Evolutionary conservation across 2,329 filamentous ascomycete genomes (phyloP).

Genomic region (Cladorrhinum sp.): DNA sequence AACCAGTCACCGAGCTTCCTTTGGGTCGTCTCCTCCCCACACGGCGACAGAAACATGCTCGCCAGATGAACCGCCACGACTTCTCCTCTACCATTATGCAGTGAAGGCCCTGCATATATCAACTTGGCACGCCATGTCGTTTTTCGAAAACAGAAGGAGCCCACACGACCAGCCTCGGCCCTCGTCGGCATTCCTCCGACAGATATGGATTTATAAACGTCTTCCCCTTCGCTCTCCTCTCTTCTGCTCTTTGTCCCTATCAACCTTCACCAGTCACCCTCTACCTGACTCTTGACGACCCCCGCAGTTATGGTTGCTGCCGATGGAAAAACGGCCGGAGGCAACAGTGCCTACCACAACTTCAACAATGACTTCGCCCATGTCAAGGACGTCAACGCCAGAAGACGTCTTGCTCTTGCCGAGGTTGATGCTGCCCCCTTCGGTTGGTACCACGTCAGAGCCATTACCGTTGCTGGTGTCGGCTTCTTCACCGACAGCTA

Average conservation of each 20-base stretch:
- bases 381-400: constrained; percentile 70
- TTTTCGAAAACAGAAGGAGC: not conserved
- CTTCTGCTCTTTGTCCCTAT: constrained; percentile 4
- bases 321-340: constrained; percentile 53
- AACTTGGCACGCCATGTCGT: not conserved
- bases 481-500: constrained; percentile 82
- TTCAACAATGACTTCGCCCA: constrained; percentile 55
- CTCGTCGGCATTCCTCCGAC: not conserved
- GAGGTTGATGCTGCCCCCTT: constrained; percentile 81
- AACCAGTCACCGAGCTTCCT: not conserved
- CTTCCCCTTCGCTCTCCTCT: not conserved
- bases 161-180: not conserved
- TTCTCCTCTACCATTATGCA: not conserved
- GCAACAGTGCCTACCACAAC: constrained; percentile 71
- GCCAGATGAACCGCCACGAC: not conserved
- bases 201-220: not conserved
- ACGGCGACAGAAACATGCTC: not conserved
- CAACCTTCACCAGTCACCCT: not conserved
- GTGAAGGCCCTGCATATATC: not conserved
- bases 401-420: constrained; percentile 72
- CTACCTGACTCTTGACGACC: not conserved
- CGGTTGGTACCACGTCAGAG: constrained; percentile 79
- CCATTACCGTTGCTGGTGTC: constrained; percentile 74
- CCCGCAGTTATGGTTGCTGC: constrained; percentile 12
- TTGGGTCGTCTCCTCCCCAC: not conserved